These are phyloP conservation scores for Guyanaporus albipodus DNA, from an alignment of 768 basidiomycete genomes.

Conservation along the genomic window DNA sequence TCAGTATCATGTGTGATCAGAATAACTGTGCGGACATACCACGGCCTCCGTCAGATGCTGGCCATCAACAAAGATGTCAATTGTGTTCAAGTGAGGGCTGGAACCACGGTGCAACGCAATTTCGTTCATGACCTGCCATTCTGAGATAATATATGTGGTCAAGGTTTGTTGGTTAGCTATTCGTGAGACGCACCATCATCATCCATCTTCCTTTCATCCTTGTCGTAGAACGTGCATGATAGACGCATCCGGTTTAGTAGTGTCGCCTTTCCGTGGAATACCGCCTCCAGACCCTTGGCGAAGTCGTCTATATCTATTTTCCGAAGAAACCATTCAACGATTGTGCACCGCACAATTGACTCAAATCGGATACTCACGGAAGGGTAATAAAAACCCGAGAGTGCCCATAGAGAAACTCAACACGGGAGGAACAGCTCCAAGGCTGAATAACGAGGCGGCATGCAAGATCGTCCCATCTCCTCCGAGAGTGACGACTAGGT, in stretches of 20 bases:
- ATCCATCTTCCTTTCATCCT: conserved; percentile 54
- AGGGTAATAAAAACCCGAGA: conserved; percentile 88
- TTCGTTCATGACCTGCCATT: conserved; percentile 98
- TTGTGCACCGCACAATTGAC: neutral
- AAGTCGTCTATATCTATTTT: conserved; percentile 82
- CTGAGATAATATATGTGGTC: conserved; percentile 33
- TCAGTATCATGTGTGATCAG: conserved; percentile 12
- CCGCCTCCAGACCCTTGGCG: conserved; percentile 71
- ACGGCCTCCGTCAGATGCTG: conserved; percentile 96
- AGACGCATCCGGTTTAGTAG: conserved; percentile 88
- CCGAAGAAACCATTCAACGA: conserved; percentile 1
- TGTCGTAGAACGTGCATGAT: conserved; percentile 72
- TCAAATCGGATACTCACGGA: conserved; percentile 55
- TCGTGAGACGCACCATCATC: conserved; percentile 48
- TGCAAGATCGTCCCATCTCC: conserved; percentile 96
- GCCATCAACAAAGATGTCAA: conserved; percentile 90
- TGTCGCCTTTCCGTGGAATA: conserved; percentile 75
- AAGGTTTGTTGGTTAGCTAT: neutral
- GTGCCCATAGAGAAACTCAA: conserved; percentile 69
- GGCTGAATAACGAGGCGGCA: conserved; percentile 85
- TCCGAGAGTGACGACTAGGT: conserved; percentile 86
- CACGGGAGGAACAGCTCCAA: conserved; percentile 89
- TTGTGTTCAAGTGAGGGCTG: conserved; percentile 87
- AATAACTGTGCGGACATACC: conserved; percentile 45
- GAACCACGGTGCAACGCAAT: conserved; percentile 89